Evolutionary conservation across 805 yeast genomes (phyloP).

Genomic region (Suhomyces sp.): DNA sequence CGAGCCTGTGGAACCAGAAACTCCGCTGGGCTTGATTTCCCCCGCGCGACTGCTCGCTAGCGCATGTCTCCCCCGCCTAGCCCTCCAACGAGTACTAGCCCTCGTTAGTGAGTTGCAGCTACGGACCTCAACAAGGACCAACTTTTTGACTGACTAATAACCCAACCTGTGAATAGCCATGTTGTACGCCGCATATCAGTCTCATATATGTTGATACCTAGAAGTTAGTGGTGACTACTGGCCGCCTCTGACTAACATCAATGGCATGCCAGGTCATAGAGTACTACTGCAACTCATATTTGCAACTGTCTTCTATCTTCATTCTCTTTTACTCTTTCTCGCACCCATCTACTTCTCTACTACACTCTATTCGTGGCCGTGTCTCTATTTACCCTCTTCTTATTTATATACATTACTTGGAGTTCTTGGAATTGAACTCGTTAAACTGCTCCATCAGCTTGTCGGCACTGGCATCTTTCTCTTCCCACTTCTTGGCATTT

Average conservation of each 20-base stretch:
- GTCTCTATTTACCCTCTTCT: neutral
- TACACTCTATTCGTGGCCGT: neutral
- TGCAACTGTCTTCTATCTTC: no score
- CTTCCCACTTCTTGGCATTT: constrained; percentile 28
- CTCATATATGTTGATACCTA: neutral
- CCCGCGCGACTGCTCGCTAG: neutral
- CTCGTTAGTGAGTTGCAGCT: neutral
- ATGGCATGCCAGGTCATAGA: no score
- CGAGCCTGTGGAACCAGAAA: neutral
- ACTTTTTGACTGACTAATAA: neutral
- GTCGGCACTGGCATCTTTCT: constrained; percentile 12
- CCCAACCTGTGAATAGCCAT: neutral
- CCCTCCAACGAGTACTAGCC: neutral
- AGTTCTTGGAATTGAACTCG: constrained; percentile 9
- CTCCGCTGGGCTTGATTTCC: neutral
- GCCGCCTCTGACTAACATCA: no score
- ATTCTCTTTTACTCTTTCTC: no score
- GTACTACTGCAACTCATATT: no score
- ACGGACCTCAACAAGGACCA: neutral
- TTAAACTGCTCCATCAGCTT: constrained; percentile 9
- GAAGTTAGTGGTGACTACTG: no score
- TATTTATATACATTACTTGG: constrained; percentile 2
- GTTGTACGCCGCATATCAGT: neutral
- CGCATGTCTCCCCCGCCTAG: neutral
- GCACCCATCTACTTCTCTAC: neutral